Base-by-base conservation (phyloP, 306 rosid genomes). In the Medicago ruthenica region DNA sequence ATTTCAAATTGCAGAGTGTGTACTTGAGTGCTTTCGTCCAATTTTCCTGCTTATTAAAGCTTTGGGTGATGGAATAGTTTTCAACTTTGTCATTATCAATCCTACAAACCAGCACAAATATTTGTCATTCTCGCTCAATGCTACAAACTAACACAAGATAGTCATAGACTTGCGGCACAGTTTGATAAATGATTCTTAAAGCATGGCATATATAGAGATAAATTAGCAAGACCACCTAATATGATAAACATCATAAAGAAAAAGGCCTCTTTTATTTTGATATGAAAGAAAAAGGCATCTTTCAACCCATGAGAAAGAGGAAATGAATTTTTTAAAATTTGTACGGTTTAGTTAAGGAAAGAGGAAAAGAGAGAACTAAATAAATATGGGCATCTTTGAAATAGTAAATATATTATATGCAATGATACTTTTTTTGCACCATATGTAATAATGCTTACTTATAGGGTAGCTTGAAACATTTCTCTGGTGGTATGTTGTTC, bases 1-100 rank as follows among this genome's bases (percentile, higher is more conserved):
- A 95, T 75, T 95, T 95, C 89, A 95, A 86, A 86, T 95, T 78
- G 91, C 97, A 89, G 22, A 95, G 99, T 8, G 99, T 95, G 81
- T 92, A 95, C 76, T 95, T 92, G 64, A 95, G 97, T 81, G 99
- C 97, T 83, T 92, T 95, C 0, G 99, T 95, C 97, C 97, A 95
- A 81, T 86, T 92, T 85, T 95, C 99, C 78, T 83, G 99, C 87
- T 95, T 95, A 67, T 88, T 92, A 89, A 95, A 92, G 89, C 97
- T 95, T 68, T 95, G 99, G 8, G 97, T 92, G 81, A 95, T 95
- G 80, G 97, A 90, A 73, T 89, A 88, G 83, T 75, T 92, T 85
- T 92, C 99, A 51, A 95, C 99, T 80, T 85, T 95, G 83, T 95
- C 99, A 77, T 73, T 87, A 72, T 95, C 99, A 54, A 95, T 92